These are phyloP conservation scores for Aspergillus cristatus DNA, from an alignment of 495 filamentous ascomycete genomes.

Conservation along the genomic window DNA sequence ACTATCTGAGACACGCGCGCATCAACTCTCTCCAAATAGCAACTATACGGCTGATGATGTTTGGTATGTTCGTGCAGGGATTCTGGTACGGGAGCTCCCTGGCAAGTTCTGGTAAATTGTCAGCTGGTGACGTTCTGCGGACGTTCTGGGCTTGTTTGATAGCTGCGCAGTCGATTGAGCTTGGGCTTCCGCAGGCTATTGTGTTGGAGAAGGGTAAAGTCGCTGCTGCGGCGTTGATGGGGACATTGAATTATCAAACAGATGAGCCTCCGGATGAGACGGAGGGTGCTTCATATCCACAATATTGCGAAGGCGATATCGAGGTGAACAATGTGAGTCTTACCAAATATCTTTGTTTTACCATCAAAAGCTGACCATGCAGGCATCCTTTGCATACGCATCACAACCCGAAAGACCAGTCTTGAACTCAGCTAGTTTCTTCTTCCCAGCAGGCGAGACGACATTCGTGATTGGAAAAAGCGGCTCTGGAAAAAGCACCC, in stretches of 20 bases:
- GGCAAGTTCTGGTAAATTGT: slow-evolving; percentile 43
- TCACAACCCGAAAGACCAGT: slow-evolving; percentile 55
- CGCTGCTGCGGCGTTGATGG: slow-evolving; percentile 53
- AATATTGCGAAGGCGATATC: slow-evolving; percentile 54
- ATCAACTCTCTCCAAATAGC: slow-evolving; percentile 62
- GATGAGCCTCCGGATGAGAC: slow-evolving; percentile 13
- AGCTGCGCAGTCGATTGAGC: slow-evolving; percentile 63
- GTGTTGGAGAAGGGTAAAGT: slow-evolving; percentile 71
- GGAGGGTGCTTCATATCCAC: slow-evolving; percentile 17
- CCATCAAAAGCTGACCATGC: too few species aligned
- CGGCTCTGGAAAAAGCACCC: slow-evolving; percentile 88
- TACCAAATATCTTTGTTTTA: not conserved
- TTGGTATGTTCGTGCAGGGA: slow-evolving; percentile 78
- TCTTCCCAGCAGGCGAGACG: slow-evolving; percentile 62
- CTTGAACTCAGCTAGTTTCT: slow-evolving; percentile 50
- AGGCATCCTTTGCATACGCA: slow-evolving; percentile 79
- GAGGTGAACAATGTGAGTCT: slow-evolving; percentile 57
- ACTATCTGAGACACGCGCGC: slow-evolving; percentile 59
- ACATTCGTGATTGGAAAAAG: slow-evolving; percentile 81
- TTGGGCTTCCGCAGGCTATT: slow-evolving; percentile 64
- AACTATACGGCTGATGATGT: slow-evolving; percentile 61
- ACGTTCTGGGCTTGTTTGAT: slow-evolving; percentile 77
- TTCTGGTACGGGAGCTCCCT: slow-evolving; percentile 82
- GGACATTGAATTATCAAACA: slow-evolving; percentile 24
- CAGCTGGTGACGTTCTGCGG: slow-evolving; percentile 65